A percentile compares a stretch with the other conserved stretches of the same genome.
Evolutionary conservation across 345 rosid species (phyloP).

Genomic region (Boechera retrofracta): DNA sequence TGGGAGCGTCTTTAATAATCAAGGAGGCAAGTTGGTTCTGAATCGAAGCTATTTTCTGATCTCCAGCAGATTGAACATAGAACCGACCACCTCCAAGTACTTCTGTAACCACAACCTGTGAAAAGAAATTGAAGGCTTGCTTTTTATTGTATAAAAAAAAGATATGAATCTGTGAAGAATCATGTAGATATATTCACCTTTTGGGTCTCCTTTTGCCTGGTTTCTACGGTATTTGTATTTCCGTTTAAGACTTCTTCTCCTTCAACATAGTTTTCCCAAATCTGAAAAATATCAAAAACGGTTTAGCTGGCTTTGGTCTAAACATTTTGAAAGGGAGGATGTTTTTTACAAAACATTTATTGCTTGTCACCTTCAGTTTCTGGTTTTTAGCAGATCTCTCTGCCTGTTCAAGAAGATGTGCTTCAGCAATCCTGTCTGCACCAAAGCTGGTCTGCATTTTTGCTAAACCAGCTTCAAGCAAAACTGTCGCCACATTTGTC

Average conservation of each 20-base stretch:
- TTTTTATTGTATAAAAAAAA: not conserved
- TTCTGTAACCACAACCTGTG: conserved; percentile 90
- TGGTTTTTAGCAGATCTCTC: conserved; percentile 84
- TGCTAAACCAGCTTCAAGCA: conserved; percentile 97
- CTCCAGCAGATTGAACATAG: conserved; percentile 83
- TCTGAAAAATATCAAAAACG: conserved; percentile 48
- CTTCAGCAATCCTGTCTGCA: conserved; percentile 76
- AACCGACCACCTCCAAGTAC: conserved; percentile 88
- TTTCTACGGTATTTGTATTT: conserved; percentile 57
- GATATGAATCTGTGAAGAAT: not conserved
- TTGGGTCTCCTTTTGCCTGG: conserved; percentile 86
- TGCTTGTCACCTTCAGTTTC: conserved; percentile 76
- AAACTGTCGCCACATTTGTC: conserved; percentile 72
- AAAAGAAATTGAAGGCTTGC: not conserved
- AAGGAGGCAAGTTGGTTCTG: conserved; percentile 82
- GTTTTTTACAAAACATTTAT: not conserved
- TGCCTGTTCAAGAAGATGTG: conserved; percentile 87
- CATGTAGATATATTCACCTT: conserved; percentile 56
- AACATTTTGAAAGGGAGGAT: not conserved
- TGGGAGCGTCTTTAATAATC: conserved; percentile 76
- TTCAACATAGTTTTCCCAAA: conserved; percentile 98
- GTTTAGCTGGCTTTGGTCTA: conserved; percentile 6
- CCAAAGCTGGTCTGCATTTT: conserved; percentile 89
- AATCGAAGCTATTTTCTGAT: conserved; percentile 73
- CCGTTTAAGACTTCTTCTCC: conserved; percentile 87